Percentiles rank a stretch among this genome's conserved stretches.
Evolutionary conservation across 2,329 filamentous ascomycete genomes (phyloP).

Genomic region (Endoconidiophora laricicola): DNA sequence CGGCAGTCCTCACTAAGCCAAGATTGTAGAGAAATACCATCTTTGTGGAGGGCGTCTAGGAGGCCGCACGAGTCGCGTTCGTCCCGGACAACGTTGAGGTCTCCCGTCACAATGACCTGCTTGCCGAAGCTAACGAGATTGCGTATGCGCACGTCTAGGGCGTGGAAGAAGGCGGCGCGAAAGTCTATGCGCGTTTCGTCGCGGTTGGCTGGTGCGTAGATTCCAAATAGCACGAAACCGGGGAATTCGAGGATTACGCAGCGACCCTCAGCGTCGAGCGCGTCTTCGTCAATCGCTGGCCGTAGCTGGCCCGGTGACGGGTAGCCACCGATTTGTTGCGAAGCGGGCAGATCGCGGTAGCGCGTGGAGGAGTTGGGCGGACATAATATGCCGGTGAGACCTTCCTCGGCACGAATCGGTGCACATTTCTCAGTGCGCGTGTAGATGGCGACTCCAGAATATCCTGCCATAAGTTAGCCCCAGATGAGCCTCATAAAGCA

Average conservation of each 20-base stretch:
- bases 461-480: conserved; percentile 38
- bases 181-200: conserved; percentile 75
- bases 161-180: conserved; percentile 60
- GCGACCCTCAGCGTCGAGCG: conserved; percentile 78
- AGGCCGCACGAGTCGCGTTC: conserved; percentile 63
- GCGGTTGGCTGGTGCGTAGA: conserved; percentile 80
- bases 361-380: conserved; percentile 52
- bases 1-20: conserved; percentile 58
- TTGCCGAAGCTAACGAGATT: conserved; percentile 72
- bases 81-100: conserved; percentile 62
- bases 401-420: conserved; percentile 83
- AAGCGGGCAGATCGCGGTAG: conserved; percentile 58
- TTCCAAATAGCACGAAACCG: conserved; percentile 81
- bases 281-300: conserved; percentile 38
- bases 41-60: conserved; percentile 54
- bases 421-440: conserved; percentile 73
- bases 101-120: conserved; percentile 68
- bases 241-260: conserved; percentile 87
- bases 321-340: conserved; percentile 78
- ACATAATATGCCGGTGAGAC: conserved; percentile 63
- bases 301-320: conserved; percentile 48
- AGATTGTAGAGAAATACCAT: conserved; percentile 48
- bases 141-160: conserved; percentile 67
- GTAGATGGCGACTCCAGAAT: conserved; percentile 90
- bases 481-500: no score